Base-by-base conservation (phyloP, 441 rosid species). In the Gossypium davidsonii region DNA sequence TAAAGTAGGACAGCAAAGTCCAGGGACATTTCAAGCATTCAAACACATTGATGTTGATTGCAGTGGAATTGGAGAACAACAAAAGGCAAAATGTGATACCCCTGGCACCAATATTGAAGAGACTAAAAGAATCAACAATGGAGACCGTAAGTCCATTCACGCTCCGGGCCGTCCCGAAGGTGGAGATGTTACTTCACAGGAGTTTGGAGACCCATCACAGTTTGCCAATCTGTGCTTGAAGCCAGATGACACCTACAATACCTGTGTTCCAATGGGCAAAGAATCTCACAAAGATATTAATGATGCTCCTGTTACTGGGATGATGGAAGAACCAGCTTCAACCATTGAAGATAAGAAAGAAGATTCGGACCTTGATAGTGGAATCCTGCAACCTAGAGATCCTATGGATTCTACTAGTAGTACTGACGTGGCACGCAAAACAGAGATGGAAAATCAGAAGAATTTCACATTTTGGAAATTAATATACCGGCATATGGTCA, bases 401-500 rank as follows among this genome's bases (percentile, higher is more conserved):
- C 58, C 76, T 57, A 76, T 66, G 71, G 58, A 72, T 23, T 64
- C 79, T 56, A 56, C 75, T 52, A 61, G 4, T 49, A 58, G 51
- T 42, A 28, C 44, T 34, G 73, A 71, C 49, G 76, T 4, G 68
- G 44, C 60, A 25, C 21, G 21, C 18, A 74, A 59, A 57, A 34
- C 64, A 6, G 79, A 78, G 15, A 61, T 34, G 69, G 90, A 80
- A 74, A 77, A 79, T 71, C 80, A 75, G 60, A 84, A 79, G 62
- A 79, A 80, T 18, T 53, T 58, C 39, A 75, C 77, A 52, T 59
- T 85, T 70, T 85, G 87, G 95, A 62, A 67, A 67, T 39, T 81
- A 69, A 78, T 86, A 73, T 86, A 84, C 80, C 83, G 75, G 75
- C 79, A 85, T 52, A 83, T 86, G 91, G 90, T 69, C 79, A 77